Conservation (phyloP, 202 grass and related monocot genomes). For the Eragrostis tef region DNA sequence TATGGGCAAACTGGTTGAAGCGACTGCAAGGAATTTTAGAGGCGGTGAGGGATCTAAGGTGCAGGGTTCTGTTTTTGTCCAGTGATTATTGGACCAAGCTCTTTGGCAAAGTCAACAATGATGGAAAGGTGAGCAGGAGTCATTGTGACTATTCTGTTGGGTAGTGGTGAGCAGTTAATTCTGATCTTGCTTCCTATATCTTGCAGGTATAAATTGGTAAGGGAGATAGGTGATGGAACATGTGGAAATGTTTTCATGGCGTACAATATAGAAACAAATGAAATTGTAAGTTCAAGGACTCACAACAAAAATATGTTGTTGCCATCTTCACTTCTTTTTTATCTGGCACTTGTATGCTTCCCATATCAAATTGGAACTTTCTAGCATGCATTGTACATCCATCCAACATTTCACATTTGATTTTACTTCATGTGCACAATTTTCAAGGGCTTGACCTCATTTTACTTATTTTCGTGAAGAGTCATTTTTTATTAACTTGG, state of each 20-base stretch:
- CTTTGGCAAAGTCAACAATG: conserved; percentile 37
- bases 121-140: conserved; percentile 63
- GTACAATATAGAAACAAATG: conserved; percentile 73
- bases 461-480: background rate
- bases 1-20: conserved; percentile 38
- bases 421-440: no score
- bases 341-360: conserved; percentile 26
- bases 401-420: background rate
- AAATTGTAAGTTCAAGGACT: conserved; percentile 64
- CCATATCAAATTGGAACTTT: background rate
- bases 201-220: conserved; percentile 74
- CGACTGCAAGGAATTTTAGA: conserved; percentile 33
- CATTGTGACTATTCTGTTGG: background rate
- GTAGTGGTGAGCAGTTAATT: background rate
- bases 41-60: conserved; percentile 25
- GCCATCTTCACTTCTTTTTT: background rate
- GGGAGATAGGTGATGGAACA: conserved; percentile 92
- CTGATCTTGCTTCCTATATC: background rate
- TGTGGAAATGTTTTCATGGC: conserved; percentile 92
- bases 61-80: conserved; percentile 46
- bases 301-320: background rate
- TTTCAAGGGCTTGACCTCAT: background rate
- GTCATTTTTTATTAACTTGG: background rate
- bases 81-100: conserved; percentile 48
- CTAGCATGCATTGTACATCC: background rate